A percentile compares a stretch with the other conserved stretches of the same genome.
These are phyloP conservation scores for Arthrobotrys pseudoclavata DNA, from an alignment of 2,329 filamentous ascomycete genomes.

Conservation along the genomic window DNA sequence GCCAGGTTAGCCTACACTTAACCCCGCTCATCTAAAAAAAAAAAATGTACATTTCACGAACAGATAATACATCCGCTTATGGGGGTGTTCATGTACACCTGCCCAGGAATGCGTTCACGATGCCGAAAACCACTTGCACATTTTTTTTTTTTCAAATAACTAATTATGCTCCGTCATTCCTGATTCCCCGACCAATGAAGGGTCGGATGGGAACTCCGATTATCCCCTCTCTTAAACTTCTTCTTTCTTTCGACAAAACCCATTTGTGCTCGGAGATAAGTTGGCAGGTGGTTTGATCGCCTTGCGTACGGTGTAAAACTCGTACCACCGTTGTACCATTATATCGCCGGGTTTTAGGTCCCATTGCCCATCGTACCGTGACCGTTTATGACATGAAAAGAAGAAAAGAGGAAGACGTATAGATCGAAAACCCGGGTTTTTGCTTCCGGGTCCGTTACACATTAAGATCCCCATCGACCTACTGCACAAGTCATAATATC, in stretches of 20 bases:
- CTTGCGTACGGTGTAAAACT: not conserved
- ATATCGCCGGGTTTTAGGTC: constrained; percentile 17
- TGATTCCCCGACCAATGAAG: constrained; percentile 49
- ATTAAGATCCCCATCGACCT: not conserved
- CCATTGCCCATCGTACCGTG: not conserved
- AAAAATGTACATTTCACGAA: not conserved
- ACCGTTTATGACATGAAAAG: not conserved
- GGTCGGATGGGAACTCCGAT: not conserved
- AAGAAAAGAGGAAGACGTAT: not conserved
- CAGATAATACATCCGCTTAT: not conserved
- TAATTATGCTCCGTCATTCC: constrained; percentile 6
- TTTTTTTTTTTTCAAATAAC: not conserved
- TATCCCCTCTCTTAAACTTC: not conserved
- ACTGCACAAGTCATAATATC: not conserved
- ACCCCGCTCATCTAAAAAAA: not conserved
- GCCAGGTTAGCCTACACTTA: not conserved
- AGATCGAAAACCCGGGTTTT: not conserved
- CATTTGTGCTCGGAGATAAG: constrained; percentile 35
- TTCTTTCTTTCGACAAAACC: constrained; percentile 6
- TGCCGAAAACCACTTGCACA: not conserved
- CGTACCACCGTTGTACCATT: constrained; percentile 29
- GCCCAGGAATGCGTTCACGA: constrained; percentile 3
- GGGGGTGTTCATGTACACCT: not conserved
- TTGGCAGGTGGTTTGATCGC: constrained; percentile 14
- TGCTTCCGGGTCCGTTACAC: not conserved